These are phyloP conservation scores for Colletotrichum filicis DNA, from an alignment of 2,329 filamentous ascomycete genomes.

Conservation along the genomic window DNA sequence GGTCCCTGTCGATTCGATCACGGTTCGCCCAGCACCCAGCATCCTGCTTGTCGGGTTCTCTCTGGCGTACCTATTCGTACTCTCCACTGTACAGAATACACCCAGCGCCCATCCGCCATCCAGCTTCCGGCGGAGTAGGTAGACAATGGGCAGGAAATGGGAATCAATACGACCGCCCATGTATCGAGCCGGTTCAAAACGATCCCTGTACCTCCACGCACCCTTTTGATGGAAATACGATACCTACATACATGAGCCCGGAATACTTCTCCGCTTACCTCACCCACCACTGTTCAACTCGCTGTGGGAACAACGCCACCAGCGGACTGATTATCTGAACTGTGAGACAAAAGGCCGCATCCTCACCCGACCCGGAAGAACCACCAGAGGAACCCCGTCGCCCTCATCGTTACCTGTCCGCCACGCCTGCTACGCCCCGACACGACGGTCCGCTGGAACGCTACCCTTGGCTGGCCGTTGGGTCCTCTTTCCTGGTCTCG, in stretches of 20 bases:
- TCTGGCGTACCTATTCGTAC: neutral
- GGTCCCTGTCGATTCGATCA: constrained; percentile 8
- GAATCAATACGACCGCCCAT: neutral
- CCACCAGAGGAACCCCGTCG: neutral
- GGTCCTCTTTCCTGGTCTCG: neutral
- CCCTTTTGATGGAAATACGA: neutral
- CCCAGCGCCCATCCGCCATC: neutral
- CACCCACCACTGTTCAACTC: neutral
- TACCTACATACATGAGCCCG: neutral
- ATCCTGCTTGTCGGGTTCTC: neutral
- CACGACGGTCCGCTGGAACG: neutral
- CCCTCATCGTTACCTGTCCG: neutral
- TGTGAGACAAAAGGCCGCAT: neutral
- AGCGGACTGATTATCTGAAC: neutral
- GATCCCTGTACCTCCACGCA: neutral
- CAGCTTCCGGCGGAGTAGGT: neutral
- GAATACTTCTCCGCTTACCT: neutral
- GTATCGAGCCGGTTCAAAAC: neutral
- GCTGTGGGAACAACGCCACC: neutral
- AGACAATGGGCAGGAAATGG: neutral
- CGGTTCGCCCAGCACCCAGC: neutral
- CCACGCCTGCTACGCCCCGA: neutral
- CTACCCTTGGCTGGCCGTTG: neutral
- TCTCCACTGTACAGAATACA: neutral
- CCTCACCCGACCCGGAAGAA: neutral